These are phyloP conservation scores for Ophiosphaerella herpotricha DNA, from an alignment of 2,329 filamentous ascomycete species.

Conservation along the genomic window DNA sequence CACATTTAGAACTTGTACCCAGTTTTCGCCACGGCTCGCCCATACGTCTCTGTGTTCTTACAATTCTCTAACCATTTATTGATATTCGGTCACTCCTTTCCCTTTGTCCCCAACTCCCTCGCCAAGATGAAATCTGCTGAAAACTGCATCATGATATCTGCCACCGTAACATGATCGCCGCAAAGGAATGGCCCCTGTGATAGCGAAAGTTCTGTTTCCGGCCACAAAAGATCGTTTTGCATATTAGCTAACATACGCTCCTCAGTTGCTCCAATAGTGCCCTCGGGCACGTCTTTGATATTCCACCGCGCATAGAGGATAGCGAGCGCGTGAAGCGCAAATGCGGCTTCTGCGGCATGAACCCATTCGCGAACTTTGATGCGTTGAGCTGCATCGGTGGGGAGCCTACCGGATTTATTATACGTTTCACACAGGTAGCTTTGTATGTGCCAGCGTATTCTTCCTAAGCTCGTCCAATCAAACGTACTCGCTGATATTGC, in stretches of 20 bases:
- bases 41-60: constrained; percentile 42
- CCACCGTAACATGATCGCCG: constrained; percentile 49
- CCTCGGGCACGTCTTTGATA: constrained; percentile 33
- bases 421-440: constrained; percentile 56
- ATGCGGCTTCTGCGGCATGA: constrained; percentile 55
- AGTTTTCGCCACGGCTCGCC: constrained; percentile 49
- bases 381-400: constrained; percentile 38
- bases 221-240: constrained; percentile 52
- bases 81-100: constrained; percentile 29
- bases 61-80: constrained; percentile 47
- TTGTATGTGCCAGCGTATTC: neutral
- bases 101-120: constrained; percentile 44
- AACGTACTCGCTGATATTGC: constrained; percentile 53
- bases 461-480: neutral
- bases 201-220: constrained; percentile 49
- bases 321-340: constrained; percentile 51
- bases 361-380: constrained; percentile 51
- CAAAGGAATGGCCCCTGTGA: constrained; percentile 48
- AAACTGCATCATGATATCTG: constrained; percentile 55
- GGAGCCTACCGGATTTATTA: constrained; percentile 46
- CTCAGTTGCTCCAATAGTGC: constrained; percentile 44
- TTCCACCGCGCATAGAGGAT: constrained; percentile 53
- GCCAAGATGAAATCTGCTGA: constrained; percentile 47
- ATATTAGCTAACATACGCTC: constrained; percentile 49
- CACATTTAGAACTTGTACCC: constrained; percentile 26